Evolutionary conservation across 1,284 basidiomycete species (phyloP).

Genomic region (Retiboletus flavoniger): DNA sequence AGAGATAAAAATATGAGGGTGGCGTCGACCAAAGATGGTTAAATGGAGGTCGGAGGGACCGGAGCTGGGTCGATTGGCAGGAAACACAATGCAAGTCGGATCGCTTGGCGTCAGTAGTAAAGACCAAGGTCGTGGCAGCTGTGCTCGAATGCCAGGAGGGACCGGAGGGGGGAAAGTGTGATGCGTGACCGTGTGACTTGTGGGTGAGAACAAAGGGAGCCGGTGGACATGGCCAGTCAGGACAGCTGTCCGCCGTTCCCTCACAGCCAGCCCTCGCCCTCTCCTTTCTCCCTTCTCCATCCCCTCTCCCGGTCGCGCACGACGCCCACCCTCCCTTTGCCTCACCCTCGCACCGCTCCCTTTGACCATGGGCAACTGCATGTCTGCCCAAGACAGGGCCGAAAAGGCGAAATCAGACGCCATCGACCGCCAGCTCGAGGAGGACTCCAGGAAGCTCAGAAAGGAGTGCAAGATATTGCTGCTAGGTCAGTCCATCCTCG

Average conservation of each 20-base stretch:
- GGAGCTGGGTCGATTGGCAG: neutral
- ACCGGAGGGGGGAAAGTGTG: constrained; percentile 6
- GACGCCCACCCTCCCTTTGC: neutral
- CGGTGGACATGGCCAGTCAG: constrained; percentile 22
- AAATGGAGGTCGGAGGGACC: constrained; percentile 3
- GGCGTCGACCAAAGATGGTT: constrained; percentile 12
- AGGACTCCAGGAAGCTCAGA: constrained; percentile 73
- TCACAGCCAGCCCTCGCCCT: constrained; percentile 2
- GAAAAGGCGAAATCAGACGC: constrained; percentile 67
- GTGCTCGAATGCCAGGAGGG: too few relatives aligned
- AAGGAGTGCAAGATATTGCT: constrained; percentile 95
- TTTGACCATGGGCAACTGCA: constrained; percentile 61
- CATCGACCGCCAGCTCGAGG: constrained; percentile 73
- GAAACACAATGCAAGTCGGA: too few relatives aligned
- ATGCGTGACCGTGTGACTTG: constrained; percentile 24
- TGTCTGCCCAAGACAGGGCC: constrained; percentile 56
- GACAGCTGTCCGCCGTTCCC: constrained; percentile 17
- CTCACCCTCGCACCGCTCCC: neutral
- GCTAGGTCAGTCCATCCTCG: constrained; percentile 59
- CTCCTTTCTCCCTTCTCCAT: too few relatives aligned
- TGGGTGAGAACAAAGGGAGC: constrained; percentile 30
- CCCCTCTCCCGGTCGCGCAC: neutral
- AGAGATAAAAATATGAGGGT: constrained; percentile 3
- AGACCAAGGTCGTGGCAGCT: too few relatives aligned
- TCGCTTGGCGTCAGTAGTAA: too few relatives aligned